These are phyloP conservation scores for Gautieria morchelliformis DNA, from an alignment of 768 basidiomycete species.

Conservation along the genomic window DNA sequence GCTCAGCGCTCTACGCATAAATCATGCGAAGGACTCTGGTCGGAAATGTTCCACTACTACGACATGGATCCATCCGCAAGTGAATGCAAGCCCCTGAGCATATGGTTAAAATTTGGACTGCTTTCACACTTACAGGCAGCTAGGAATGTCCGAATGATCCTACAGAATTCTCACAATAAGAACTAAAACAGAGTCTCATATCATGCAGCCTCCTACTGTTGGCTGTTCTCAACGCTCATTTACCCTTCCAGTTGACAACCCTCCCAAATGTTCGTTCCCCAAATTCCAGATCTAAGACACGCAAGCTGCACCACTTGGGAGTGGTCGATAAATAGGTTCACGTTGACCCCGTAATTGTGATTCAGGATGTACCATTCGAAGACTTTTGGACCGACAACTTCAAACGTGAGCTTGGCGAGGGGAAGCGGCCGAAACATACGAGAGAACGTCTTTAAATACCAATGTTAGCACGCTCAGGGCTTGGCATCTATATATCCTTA, in stretches of 20 bases:
- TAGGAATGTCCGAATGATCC: too few species aligned
- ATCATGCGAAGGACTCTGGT: too few species aligned
- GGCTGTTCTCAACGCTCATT: too few species aligned
- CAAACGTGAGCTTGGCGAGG: conserved; percentile 36
- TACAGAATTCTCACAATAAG: too few species aligned
- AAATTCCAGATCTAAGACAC: conserved; percentile 34
- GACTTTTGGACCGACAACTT: conserved; percentile 35
- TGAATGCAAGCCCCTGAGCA: too few species aligned
- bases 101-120: too few species aligned
- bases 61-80: too few species aligned
- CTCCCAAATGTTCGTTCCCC: conserved; percentile 38
- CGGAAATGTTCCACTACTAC: too few species aligned
- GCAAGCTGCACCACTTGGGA: conserved; percentile 36
- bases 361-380: conserved; percentile 38
- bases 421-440: conserved; percentile 31
- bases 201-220: too few species aligned
- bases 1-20: too few species aligned
- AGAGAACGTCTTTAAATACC: conserved; percentile 30
- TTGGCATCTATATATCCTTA: neutral
- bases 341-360: conserved; percentile 30
- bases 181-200: too few species aligned
- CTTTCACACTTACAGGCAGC: too few species aligned
- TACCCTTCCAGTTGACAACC: conserved; percentile 24
- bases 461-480: neutral
- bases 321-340: conserved; percentile 36